Percentiles rank a stretch among this genome's conserved stretches.
phyloP scores from a whole-genome alignment of 345 rosid genomes.

The Aurinia saxatilis region DNA sequence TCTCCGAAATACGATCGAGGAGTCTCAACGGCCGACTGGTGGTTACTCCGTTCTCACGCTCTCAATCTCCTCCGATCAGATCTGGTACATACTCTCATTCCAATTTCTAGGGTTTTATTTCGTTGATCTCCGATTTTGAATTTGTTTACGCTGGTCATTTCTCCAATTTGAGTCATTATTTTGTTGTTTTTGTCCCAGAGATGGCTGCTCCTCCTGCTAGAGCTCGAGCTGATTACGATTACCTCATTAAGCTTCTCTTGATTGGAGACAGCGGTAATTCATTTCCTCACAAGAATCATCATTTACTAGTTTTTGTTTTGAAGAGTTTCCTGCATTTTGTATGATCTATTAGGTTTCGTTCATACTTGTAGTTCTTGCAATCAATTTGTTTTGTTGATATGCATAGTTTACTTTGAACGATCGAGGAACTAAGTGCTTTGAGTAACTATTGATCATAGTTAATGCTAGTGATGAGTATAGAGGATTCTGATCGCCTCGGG shows the following conservation, averaged over 20 bases:
- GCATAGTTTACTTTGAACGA: background rate
- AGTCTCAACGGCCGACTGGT: slow-evolving; percentile 37
- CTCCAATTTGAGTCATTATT: background rate
- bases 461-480: background rate
- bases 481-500: background rate
- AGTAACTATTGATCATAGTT: no score
- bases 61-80: slow-evolving; percentile 17
- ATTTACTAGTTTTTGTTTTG: background rate
- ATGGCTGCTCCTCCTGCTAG: slow-evolving; percentile 55
- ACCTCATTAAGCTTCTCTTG: slow-evolving; percentile 46
- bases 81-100: slow-evolving; percentile 28
- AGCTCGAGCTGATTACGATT: slow-evolving; percentile 58
- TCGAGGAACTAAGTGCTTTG: background rate
- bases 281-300: no score
- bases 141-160: background rate
- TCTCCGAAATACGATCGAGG: background rate
- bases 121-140: background rate
- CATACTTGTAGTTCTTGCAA: background rate
- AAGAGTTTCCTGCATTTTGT: no score
- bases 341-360: background rate
- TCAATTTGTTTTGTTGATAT: background rate
- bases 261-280: slow-evolving; percentile 10
- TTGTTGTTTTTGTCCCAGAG: background rate
- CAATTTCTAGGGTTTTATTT: background rate
- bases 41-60: slow-evolving; percentile 30